Evolutionary conservation across 176 grass and related monocot genomes (phyloP).

Genomic region (Oryza glumipatula): DNA sequence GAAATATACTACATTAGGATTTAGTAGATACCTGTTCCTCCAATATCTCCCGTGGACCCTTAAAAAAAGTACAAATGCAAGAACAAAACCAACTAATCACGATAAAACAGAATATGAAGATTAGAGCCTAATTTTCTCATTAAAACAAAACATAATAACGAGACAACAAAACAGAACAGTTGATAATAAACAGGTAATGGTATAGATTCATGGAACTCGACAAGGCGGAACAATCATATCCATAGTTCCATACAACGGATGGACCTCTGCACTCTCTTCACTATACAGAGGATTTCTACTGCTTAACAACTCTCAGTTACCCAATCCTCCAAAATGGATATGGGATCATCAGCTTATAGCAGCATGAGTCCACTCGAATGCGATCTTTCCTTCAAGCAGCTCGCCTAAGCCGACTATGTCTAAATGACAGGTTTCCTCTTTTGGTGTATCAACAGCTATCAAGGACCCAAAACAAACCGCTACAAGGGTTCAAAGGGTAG

Average conservation of each 20-base stretch:
- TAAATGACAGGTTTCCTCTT: not conserved
- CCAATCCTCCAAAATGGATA: not conserved
- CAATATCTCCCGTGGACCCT: too few relatives aligned
- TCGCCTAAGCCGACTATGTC: not conserved
- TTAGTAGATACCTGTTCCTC: too few relatives aligned
- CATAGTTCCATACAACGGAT: not conserved
- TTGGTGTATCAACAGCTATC: not conserved
- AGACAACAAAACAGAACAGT: not conserved
- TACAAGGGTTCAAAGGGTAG: not conserved
- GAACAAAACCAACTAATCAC: too few relatives aligned
- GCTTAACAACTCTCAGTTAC: not conserved
- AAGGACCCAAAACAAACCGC: slow-evolving; percentile 3
- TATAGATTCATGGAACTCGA: not conserved
- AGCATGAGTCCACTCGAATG: slow-evolving; percentile 18
- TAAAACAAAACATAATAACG: too few relatives aligned
- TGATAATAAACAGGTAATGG: not conserved
- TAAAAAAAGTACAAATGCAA: too few relatives aligned
- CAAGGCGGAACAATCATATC: too few relatives aligned
- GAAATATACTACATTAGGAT: too few relatives aligned
- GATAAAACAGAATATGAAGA: too few relatives aligned
- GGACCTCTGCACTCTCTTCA: not conserved
- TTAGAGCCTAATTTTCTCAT: too few relatives aligned
- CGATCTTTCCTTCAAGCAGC: not conserved
- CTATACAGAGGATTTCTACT: not conserved
- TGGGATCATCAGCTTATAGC: not conserved